Percentiles rank a stretch among this genome's conserved stretches.
phyloP scores from a whole-genome alignment of 2,329 filamentous ascomycete genomes.

The Hypoxylon sp. region DNA sequence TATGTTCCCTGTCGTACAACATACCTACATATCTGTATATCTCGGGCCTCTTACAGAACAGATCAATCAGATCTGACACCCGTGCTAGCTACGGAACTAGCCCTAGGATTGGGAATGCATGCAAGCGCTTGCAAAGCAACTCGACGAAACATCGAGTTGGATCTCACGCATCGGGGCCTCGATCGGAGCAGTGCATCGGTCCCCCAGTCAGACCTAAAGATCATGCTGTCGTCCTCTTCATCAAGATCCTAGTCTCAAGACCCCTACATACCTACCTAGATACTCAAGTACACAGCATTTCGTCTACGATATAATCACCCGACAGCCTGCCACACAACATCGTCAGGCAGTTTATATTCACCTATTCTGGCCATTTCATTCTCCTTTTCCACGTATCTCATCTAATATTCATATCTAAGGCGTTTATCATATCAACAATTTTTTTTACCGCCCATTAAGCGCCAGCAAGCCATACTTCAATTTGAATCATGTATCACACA shows the following conservation, averaged over 20 bases:
- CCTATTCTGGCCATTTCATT: background rate
- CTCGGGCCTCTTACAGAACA: slow-evolving; percentile 27
- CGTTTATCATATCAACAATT: background rate
- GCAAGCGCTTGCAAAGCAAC: slow-evolving; percentile 36
- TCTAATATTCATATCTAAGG: background rate
- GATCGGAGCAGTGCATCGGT: slow-evolving; percentile 40
- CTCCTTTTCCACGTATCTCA: slow-evolving; percentile 1
- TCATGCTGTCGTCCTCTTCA: slow-evolving; percentile 28
- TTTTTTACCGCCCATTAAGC: slow-evolving; percentile 25
- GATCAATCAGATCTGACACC: slow-evolving; percentile 34
- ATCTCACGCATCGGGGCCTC: slow-evolving; percentile 40
- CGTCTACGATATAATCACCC: slow-evolving; percentile 10
- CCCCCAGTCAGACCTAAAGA: slow-evolving; percentile 35
- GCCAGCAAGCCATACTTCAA: slow-evolving; percentile 26
- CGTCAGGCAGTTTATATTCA: slow-evolving; percentile 21
- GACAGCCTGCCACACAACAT: slow-evolving; percentile 8
- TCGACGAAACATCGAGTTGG: slow-evolving; percentile 28
- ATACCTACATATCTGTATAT: slow-evolving; percentile 30
- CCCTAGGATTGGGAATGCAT: slow-evolving; percentile 32
- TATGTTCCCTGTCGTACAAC: slow-evolving; percentile 29
- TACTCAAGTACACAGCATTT: slow-evolving; percentile 33
- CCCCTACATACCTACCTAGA: slow-evolving; percentile 19
- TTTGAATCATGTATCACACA: slow-evolving; percentile 41
- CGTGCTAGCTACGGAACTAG: slow-evolving; percentile 28
- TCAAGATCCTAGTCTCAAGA: slow-evolving; percentile 27